Conservation (phyloP, 2,329 filamentous ascomycete genomes). For the Rhynchosporium graminicola region DNA sequence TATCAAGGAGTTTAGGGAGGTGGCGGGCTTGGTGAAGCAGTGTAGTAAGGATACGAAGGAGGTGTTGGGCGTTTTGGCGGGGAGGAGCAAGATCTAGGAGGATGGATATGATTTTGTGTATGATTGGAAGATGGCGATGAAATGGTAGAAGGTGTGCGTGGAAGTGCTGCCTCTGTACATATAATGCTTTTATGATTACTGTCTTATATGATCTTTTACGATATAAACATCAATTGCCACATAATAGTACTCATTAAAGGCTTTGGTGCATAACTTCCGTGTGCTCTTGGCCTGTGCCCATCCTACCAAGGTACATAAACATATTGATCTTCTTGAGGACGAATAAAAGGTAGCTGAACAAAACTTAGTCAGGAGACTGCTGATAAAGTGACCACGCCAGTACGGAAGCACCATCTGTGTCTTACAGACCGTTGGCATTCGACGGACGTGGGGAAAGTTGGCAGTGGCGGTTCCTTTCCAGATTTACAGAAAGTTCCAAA, state of each 20-base stretch:
- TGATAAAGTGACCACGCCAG: no score
- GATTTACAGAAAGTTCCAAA: no score
- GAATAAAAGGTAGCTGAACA: no score
- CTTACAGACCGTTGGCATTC: no score
- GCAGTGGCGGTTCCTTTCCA: no score
- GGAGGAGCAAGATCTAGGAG: slow-evolving; percentile 58
- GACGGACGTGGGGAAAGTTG: no score
- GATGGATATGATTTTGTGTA: not conserved
- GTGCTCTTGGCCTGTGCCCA: no score
- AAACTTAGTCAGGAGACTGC: no score
- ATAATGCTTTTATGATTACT: not conserved
- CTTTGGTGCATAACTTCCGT: no score
- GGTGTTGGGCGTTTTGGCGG: slow-evolving; percentile 66
- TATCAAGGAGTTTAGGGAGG: slow-evolving; percentile 68
- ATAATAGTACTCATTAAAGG: not conserved
- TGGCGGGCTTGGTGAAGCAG: slow-evolving; percentile 80
- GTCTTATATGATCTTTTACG: not conserved
- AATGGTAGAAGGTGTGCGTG: not conserved
- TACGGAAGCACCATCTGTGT: no score
- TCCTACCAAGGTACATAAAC: no score
- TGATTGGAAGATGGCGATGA: not conserved
- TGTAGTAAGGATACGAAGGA: slow-evolving; percentile 68
- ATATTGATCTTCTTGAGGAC: no score
- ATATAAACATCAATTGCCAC: not conserved
- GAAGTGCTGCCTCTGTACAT: not conserved